Conservation (phyloP, 371 early-diverging fungal species). For the Amoeboaphelidium protococcarum region DNA sequence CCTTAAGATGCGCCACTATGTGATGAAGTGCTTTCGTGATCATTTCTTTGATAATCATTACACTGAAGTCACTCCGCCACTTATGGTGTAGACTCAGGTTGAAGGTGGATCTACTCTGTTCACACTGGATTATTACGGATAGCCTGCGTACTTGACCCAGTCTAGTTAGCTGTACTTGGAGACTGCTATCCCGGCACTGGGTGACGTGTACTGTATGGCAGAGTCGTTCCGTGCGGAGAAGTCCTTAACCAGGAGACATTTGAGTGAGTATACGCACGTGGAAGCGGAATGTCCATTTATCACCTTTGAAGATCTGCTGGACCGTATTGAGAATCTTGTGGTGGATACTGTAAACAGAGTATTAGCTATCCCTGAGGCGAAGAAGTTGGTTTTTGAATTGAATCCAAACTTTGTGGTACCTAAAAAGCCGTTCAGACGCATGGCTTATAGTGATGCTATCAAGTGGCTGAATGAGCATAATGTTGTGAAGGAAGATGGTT, state of each 20-base stretch:
- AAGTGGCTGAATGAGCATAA: conserved; percentile 71
- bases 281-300: conserved; percentile 97
- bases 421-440: conserved; percentile 74
- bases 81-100: conserved; percentile 99
- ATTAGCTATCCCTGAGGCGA: conserved; percentile 40
- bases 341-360: conserved; percentile 60
- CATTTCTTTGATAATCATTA: conserved; percentile 61
- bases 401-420: conserved; percentile 76
- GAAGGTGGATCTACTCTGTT: conserved; percentile 98
- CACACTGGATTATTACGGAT: conserved; percentile 90
- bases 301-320: conserved; percentile 67
- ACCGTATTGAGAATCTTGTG: conserved; percentile 71
- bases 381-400: conserved; percentile 51
- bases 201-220: conserved; percentile 91
- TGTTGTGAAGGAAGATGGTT: conserved; percentile 67
- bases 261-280: conserved; percentile 96
- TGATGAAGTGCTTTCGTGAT: conserved; percentile 79
- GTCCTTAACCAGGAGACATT: conserved; percentile 94
- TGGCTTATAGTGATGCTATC: conserved; percentile 94
- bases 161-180: conserved; percentile 98
- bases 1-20: conserved; percentile 62
- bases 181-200: conserved; percentile 83
- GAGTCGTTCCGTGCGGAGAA: conserved; percentile 99
- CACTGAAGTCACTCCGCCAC: conserved; percentile 92
- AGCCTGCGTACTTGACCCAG: conserved; percentile 94